Evolutionary conservation across 2,329 filamentous ascomycete genomes (phyloP), one percentile per base, ranked within the genome.

Genomic region (Trichoderma polysporum): DNA sequence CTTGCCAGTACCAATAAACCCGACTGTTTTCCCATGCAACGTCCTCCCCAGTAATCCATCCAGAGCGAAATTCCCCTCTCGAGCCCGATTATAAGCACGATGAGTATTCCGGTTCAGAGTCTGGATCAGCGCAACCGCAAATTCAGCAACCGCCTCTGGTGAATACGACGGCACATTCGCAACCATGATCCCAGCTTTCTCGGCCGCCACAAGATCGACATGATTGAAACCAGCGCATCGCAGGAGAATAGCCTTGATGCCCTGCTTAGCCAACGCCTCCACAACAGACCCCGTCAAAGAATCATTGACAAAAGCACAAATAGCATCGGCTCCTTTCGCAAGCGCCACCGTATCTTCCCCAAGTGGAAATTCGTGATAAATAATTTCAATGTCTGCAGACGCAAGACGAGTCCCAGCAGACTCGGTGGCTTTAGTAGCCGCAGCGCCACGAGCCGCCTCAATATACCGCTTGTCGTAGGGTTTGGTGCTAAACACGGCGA

Each of bases 261-360:
- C 87, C 49, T 75, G 70, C 22, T 73, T 68, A 62, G 82, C 78
- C 9, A 90, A 82, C 0, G 79, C 77, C 22, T 79, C 75, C 50
- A 90, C 80, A 45, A 90, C 85, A 1, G 77, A 73, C 5, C 76
- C 80, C 62, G 81, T 78, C 22, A 90, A 79, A 4, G 77, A 76
- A 77, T 91, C 89, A 76, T 91, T 91, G 74, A 91, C 89, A 71
- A 91, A 91, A 71, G 86, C 85, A 77, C 88, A 91, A 57, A 91
- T 81, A 66, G 88, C 88, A 49, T 83, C 78, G 67, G 83, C 81
- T 39, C 80, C 83, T 1, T 77, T 73, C 2, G 85, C 84, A 7
- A 90, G 81, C 1, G 82, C 71, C 2, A 82, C 86, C 0, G 88
- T 91, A 53, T 87, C 83, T 31, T 79, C 70, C 47, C 79, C 81